Evolutionary conservation across 2,329 filamentous ascomycete genomes (phyloP), one percentile per base, ranked within the genome.

Genomic region (Beauveria sp.): DNA sequence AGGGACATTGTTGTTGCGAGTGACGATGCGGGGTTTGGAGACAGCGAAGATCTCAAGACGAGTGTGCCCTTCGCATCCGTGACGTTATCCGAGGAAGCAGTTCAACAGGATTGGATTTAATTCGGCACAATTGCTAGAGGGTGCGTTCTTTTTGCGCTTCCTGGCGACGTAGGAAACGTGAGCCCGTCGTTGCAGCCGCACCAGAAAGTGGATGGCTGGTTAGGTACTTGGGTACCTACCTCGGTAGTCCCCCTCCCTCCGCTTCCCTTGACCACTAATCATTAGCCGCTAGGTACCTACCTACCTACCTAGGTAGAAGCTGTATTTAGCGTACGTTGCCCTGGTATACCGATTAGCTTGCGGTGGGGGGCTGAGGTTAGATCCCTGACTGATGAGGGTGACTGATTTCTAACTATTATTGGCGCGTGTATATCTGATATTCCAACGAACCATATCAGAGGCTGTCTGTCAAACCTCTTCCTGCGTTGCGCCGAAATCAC

Each of bases 1-100:
- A 83, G 74, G 66, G 82, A 83, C 81, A 84, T 85, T 67, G 62
- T 67, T 58, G 24, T 18, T 8, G 47, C 30, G 46, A 18, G 51
- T 40, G 56, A 12, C 20, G 18, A 43, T 26, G 47, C 34, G 30
- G 34, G 22, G 52, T 43, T 18, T 22, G 38, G 24, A 9, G 16
- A 22, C 43, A 20, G 16, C 14, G 9, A 54, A 34, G 9, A 26
- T 24, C 24, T 28, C 38, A 28, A 24, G 10, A 30, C 38, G 8
- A 14, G 5, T 22, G 8, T 18, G n/a, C 10, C 8, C 7, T 9
- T 40, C 12, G 2, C 22, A n/a, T 22, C 6, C 12, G 34, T 12
- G 22, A 14, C 22, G 14, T 3, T 51, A 10, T 34, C 18, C 22
- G 5, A 18, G 24, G 1, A 42, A 16, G 34, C 22, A 42, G 22